A percentile compares a stretch with the other conserved stretches of the same genome.
Evolutionary conservation across 805 yeast species (phyloP).

Genomic region (Starmerella bombi): DNA sequence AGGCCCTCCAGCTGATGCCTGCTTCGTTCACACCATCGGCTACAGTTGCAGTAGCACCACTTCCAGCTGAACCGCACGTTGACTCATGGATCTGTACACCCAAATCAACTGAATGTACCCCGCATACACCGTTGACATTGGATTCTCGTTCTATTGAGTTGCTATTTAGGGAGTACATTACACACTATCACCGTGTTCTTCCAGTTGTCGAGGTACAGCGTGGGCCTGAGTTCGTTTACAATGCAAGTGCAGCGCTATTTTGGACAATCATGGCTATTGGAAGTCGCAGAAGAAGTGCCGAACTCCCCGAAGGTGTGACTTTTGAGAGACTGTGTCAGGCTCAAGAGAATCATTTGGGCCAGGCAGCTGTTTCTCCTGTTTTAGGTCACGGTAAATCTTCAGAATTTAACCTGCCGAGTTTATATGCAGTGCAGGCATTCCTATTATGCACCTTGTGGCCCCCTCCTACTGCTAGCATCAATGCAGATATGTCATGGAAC

Average conservation of each 20-base stretch:
- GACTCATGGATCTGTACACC: constrained; percentile 38
- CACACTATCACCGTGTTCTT: constrained; percentile 67
- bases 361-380: constrained; percentile 80
- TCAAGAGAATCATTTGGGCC: constrained; percentile 67
- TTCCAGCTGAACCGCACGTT: constrained; percentile 4
- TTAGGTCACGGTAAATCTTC: constrained; percentile 30
- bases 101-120: constrained; percentile 31
- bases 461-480: constrained; percentile 81
- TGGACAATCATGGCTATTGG: constrained; percentile 90
- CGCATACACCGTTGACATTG: constrained; percentile 51
- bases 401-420: constrained; percentile 72
- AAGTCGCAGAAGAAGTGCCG: constrained; percentile 43
- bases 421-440: constrained; percentile 88
- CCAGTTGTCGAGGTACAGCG: constrained; percentile 74
- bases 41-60: neutral
- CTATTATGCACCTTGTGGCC: constrained; percentile 89
- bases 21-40: constrained; percentile 7
- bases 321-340: constrained; percentile 52
- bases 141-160: constrained; percentile 46
- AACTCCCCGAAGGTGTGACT: constrained; percentile 26
- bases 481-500: constrained; percentile 94
- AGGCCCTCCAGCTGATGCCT: constrained; percentile 4
- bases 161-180: constrained; percentile 55
- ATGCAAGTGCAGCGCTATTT: constrained; percentile 74
- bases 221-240: constrained; percentile 72